A percentile compares a stretch with the other conserved stretches of the same genome.
Evolutionary conservation across 768 basidiomycete genomes (phyloP).

Genomic region (Leccinum boreale): DNA sequence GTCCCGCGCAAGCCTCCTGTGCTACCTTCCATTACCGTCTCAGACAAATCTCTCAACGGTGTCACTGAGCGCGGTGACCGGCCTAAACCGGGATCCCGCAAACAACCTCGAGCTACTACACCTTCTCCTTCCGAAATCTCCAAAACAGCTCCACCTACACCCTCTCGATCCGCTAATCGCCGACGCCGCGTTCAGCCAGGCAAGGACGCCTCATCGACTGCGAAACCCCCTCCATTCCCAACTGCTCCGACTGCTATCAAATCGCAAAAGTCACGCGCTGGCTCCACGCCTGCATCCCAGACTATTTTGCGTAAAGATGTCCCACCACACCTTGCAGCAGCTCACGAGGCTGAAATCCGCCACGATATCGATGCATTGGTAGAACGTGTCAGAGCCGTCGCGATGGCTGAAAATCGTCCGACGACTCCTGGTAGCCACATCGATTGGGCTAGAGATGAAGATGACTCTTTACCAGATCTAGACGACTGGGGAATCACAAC

Average conservation of each 20-base stretch:
- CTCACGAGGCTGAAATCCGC: constrained; percentile 45
- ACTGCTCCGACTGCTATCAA: constrained; percentile 25
- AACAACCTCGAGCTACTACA: constrained; percentile 16
- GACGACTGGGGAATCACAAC: constrained; percentile 81
- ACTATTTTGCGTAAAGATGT: constrained; percentile 46
- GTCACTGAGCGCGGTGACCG: constrained; percentile 19
- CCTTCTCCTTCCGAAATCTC: constrained; percentile 23
- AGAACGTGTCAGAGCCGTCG: constrained; percentile 69
- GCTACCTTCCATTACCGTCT: constrained; percentile 11
- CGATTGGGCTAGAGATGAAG: constrained; percentile 89
- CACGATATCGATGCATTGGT: constrained; percentile 74
- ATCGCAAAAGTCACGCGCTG: constrained; percentile 35
- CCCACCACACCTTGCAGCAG: constrained; percentile 51
- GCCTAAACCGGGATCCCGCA: constrained; percentile 23
- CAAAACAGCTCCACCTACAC: constrained; percentile 27
- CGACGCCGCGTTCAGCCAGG: constrained; percentile 47
- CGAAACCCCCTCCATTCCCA: constrained; percentile 14
- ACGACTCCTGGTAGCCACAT: constrained; percentile 75
- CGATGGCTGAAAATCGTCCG: constrained; percentile 66
- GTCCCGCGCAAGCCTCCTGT: constrained; percentile 16
- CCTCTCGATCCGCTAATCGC: constrained; percentile 44
- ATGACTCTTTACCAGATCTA: constrained; percentile 74
- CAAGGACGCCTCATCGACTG: constrained; percentile 21
- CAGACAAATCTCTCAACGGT: constrained; percentile 22
- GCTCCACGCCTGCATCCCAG: constrained; percentile 22